Conservation (phyloP, 106 monocot species). For the Dendrobium chrysotoxum region DNA sequence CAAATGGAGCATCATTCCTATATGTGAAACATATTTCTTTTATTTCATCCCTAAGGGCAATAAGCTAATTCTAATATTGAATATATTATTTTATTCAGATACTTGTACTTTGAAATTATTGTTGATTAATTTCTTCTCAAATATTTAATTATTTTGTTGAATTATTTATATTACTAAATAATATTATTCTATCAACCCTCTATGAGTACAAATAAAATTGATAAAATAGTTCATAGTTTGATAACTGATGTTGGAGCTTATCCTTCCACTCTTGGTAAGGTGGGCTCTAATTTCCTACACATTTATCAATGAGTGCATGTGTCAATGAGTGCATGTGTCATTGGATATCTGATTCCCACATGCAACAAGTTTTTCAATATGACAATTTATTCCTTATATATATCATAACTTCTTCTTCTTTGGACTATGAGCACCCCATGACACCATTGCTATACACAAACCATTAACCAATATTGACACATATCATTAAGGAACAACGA, state of each 20-base stretch:
- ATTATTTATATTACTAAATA: not conserved
- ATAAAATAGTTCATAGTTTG: conserved; percentile 94
- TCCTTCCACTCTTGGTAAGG: conserved; percentile 97
- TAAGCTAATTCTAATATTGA: not conserved
- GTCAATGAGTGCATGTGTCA: conserved; percentile 99
- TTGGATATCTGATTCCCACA: conserved; percentile 90
- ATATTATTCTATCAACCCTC: conserved; percentile 60
- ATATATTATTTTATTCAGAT: not conserved
- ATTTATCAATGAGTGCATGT: too few relatives aligned
- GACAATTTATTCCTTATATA: conserved; percentile 5
- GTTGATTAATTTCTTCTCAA: not conserved
- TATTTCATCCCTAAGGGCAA: not conserved
- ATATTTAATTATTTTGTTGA: not conserved
- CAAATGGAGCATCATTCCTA: not conserved
- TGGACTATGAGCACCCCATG: too few relatives aligned
- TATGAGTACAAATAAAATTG: conserved; percentile 97
- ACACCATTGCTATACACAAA: too few relatives aligned
- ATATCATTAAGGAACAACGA: too few relatives aligned
- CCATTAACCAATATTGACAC: too few relatives aligned
- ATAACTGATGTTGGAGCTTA: conserved; percentile 92
- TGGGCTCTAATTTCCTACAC: conserved; percentile 88
- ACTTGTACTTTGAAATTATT: not conserved
- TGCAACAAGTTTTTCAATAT: conserved; percentile 59
- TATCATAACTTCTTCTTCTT: not conserved
- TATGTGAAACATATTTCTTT: not conserved